Evolutionary conservation across 139 green algal species (phyloP).

Genomic region (Chlorella sp.): DNA sequence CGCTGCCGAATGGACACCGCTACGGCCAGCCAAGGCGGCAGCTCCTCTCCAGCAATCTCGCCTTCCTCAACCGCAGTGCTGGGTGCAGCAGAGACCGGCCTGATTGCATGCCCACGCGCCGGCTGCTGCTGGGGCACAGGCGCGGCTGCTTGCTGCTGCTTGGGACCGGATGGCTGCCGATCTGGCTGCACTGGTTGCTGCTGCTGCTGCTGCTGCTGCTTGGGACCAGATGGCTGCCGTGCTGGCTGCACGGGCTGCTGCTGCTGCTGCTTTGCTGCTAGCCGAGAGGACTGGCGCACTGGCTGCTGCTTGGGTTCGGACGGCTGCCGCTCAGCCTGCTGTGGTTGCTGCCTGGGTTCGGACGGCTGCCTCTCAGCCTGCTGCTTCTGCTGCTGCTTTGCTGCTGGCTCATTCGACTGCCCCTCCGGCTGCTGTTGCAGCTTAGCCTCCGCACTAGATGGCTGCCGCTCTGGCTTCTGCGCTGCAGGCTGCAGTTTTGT

Average conservation of each 20-base stretch:
- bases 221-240: too few species aligned
- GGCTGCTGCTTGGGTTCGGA: not conserved
- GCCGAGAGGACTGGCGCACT: not conserved
- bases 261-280: not conserved
- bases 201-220: not conserved
- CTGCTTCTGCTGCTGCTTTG: not conserved
- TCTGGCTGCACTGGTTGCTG: not conserved
- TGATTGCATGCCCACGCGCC: not conserved
- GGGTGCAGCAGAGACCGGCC: not conserved
- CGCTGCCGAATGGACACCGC: not conserved
- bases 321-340: not conserved
- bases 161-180: too few species aligned
- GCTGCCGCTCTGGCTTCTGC: too few species aligned
- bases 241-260: not conserved
- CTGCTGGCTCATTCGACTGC: not conserved
- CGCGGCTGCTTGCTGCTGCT: not conserved
- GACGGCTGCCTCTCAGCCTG: not conserved
- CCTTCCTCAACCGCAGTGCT: not conserved
- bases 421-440: not conserved
- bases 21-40: slow-evolving; percentile 17
- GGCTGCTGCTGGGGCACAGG: not conserved
- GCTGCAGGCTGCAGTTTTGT: too few species aligned
- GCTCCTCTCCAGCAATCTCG: not conserved
- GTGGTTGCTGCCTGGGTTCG: not conserved
- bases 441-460: too few species aligned